Percentiles rank a stretch among this genome's conserved stretches.
Evolutionary conservation across 148 eudicot species (phyloP).

Genomic region (Fallopia convolvulus): DNA sequence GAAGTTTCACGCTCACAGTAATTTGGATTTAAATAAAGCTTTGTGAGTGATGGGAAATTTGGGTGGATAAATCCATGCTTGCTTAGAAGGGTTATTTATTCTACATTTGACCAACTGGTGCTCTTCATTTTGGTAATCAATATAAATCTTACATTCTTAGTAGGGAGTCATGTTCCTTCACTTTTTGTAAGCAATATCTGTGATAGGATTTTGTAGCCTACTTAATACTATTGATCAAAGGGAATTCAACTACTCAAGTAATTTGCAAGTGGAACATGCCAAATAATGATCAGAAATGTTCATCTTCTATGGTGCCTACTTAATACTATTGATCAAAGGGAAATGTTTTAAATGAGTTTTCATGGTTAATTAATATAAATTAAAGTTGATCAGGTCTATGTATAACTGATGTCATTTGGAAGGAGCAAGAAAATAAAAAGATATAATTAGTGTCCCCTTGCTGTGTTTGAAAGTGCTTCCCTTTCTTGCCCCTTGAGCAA

Average conservation of each 20-base stretch:
- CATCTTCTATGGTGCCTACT: not conserved
- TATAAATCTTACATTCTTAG: not conserved
- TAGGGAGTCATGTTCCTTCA: not conserved
- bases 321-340: too few relatives aligned
- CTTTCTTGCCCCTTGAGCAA: not conserved
- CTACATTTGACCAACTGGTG: not conserved
- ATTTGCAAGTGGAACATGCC: not conserved
- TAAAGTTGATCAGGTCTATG: not conserved
- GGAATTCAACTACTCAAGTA: not conserved
- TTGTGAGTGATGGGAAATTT: not conserved
- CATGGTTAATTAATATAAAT: not conserved
- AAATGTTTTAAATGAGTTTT: not conserved
- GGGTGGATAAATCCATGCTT: not conserved
- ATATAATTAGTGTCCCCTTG: not conserved
- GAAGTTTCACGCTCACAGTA: not conserved
- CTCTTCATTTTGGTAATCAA: not conserved
- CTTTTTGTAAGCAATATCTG: not conserved
- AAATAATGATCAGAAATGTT: not conserved
- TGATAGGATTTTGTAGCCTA: not conserved
- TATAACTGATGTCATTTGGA: not conserved
- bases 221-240: not conserved
- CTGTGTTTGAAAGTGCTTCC: not conserved
- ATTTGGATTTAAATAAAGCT: not conserved
- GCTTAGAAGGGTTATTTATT: not conserved
- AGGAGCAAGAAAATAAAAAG: too few relatives aligned